phyloP scores from a whole-genome alignment of 2,329 filamentous ascomycete genomes.

The Microdochium paspali region DNA sequence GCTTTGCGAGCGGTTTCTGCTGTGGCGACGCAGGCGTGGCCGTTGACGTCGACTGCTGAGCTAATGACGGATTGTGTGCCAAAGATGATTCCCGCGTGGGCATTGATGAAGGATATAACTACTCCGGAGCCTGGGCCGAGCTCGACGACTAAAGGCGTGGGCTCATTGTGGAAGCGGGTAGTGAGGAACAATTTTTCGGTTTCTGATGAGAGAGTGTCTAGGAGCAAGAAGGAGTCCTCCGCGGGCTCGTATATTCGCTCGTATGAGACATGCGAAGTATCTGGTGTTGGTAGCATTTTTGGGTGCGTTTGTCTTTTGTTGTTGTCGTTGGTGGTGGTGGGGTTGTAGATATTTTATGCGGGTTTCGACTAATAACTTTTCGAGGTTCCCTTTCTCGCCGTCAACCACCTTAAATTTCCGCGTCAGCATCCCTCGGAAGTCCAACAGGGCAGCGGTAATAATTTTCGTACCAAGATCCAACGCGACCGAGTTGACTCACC shows the following conservation, averaged over 20 bases:
- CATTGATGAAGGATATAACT: slow-evolving; percentile 79
- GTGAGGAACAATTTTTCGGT: slow-evolving; percentile 62
- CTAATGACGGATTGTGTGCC: slow-evolving; percentile 61
- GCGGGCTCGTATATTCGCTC: slow-evolving; percentile 88
- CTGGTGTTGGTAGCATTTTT: slow-evolving; percentile 82
- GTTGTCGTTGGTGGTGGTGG: background rate
- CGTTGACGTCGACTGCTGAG: slow-evolving; percentile 76
- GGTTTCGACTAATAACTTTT: too few relatives aligned
- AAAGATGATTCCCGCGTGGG: slow-evolving; percentile 65
- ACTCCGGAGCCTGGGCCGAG: slow-evolving; percentile 88
- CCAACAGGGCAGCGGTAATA: too few relatives aligned
- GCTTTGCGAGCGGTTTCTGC: slow-evolving; percentile 53
- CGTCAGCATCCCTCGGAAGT: too few relatives aligned
- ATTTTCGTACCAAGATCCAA: too few relatives aligned
- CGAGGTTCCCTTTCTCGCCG: too few relatives aligned
- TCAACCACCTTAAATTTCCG: too few relatives aligned
- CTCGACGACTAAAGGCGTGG: slow-evolving; percentile 63
- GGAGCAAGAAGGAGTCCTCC: slow-evolving; percentile 88
- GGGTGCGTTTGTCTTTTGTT: background rate
- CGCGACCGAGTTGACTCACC: too few relatives aligned
- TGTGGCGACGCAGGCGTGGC: slow-evolving; percentile 72
- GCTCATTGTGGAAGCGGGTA: slow-evolving; percentile 39
- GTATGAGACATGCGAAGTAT: slow-evolving; percentile 84
- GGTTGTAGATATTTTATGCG: too few relatives aligned
- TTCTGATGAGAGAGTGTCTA: slow-evolving; percentile 76